Evolutionary conservation across 805 yeast genomes (phyloP).

Genomic region (Hanseniaspora hatyaiensis): DNA sequence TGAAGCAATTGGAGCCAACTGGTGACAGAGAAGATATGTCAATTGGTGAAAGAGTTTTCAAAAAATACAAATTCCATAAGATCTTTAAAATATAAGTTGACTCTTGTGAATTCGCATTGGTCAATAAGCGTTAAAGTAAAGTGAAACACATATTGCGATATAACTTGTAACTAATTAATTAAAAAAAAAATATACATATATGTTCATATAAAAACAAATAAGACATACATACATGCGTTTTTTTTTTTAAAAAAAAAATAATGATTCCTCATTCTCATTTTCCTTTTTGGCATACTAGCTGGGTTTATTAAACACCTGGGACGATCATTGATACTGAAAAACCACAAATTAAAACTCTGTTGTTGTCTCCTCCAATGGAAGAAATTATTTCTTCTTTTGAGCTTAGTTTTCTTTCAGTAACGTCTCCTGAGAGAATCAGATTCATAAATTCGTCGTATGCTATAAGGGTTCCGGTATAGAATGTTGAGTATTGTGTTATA

Average conservation of each 20-base stretch:
- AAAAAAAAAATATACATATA: not conserved
- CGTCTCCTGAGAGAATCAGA: constrained; percentile 68
- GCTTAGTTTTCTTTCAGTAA: constrained; percentile 21
- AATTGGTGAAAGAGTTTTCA: constrained; percentile 13
- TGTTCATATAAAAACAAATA: not conserved
- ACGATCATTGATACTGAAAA: constrained; percentile 60
- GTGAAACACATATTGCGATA: too few relatives aligned
- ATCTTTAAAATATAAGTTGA: constrained; percentile 1
- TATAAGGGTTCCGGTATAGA: constrained; percentile 74
- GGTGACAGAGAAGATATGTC: constrained; percentile 15
- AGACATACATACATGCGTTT: too few relatives aligned
- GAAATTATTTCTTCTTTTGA: constrained; percentile 10
- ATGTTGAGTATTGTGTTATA: constrained; percentile 50
- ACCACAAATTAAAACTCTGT: constrained; percentile 60
- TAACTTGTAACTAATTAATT: too few relatives aligned
- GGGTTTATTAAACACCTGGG: constrained; percentile 38
- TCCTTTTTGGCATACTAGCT: too few relatives aligned
- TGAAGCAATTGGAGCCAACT: constrained; percentile 31
- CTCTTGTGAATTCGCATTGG: too few relatives aligned
- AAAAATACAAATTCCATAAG: constrained; percentile 8
- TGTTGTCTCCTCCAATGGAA: constrained; percentile 28
- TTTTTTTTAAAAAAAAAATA: too few relatives aligned
- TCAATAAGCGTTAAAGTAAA: too few relatives aligned
- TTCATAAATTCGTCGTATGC: constrained; percentile 96
- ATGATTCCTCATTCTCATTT: too few relatives aligned